Percentiles rank a stretch among this genome's conserved stretches.
Conservation (phyloP, 2,329 filamentous ascomycete species). For the Pseudocercospora macadamiae region DNA sequence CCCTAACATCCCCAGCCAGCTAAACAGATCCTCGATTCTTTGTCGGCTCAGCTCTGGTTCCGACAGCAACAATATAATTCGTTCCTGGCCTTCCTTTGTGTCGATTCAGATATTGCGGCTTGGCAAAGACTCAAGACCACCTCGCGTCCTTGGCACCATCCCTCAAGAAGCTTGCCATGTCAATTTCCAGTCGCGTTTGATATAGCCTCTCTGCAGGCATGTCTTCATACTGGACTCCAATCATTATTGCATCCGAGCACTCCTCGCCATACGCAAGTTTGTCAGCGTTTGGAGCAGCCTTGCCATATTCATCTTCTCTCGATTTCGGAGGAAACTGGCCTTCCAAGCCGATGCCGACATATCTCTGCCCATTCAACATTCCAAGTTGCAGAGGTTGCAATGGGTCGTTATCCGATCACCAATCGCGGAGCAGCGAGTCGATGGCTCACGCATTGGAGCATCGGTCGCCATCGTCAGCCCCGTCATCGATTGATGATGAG, state of each 20-base stretch:
- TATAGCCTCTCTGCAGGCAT: not conserved
- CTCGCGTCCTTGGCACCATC: not conserved
- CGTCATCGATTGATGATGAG: not conserved
- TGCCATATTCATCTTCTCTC: not conserved
- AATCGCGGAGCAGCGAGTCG: not conserved
- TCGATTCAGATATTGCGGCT: not conserved
- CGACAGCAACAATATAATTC: not conserved
- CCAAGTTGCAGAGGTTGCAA: slow-evolving; percentile 2
- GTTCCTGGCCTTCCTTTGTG: not conserved
- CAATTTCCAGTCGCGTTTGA: not conserved
- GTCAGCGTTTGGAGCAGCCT: not conserved
- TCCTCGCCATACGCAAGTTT: not conserved
- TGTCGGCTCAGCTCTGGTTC: not conserved
- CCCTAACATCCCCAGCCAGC: not conserved
- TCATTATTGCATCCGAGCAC: not conserved
- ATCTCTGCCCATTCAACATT: slow-evolving; percentile 5
- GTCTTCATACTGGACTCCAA: not conserved
- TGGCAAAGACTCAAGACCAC: not conserved
- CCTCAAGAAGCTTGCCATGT: not conserved
- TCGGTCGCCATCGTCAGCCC: not conserved
- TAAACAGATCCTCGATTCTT: not conserved
- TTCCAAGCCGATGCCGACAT: not conserved
- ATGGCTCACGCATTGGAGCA: not conserved
- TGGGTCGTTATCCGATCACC: not conserved
- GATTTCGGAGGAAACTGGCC: not conserved